Evolutionary conservation across 495 filamentous ascomycete genomes (phyloP).

Genomic region (Podospora pseudopauciseta): DNA sequence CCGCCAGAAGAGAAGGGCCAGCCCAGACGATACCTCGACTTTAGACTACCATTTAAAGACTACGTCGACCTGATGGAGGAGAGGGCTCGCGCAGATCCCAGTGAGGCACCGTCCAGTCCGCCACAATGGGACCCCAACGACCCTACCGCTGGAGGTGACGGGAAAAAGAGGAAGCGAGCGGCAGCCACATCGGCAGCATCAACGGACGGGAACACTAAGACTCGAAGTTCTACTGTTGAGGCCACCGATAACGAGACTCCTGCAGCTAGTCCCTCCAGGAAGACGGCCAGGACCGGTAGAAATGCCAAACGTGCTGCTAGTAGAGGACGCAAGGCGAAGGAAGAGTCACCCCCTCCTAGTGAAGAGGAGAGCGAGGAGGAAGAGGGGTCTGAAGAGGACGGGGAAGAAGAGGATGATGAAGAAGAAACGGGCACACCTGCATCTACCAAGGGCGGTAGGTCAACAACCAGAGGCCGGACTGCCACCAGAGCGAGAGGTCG

Average conservation of each 20-base stretch:
- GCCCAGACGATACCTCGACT: conserved; percentile 59
- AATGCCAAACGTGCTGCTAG: conserved; percentile 41
- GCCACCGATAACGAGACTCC: conserved; percentile 48
- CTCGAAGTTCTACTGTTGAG: conserved; percentile 52
- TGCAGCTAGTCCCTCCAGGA: conserved; percentile 35
- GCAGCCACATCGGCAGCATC: conserved; percentile 20
- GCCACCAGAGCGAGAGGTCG: conserved; percentile 15
- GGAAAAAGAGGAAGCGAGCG: conserved; percentile 48
- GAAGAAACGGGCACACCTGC: conserved; percentile 28
- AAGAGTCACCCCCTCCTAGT: conserved; percentile 54
- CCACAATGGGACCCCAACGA: conserved; percentile 46
- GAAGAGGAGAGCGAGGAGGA: conserved; percentile 62
- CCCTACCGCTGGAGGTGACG: conserved; percentile 19
- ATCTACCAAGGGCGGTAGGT: conserved; percentile 22
- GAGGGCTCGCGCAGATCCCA: conserved; percentile 57
- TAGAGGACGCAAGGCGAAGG: conserved; percentile 35
- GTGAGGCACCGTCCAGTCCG: conserved; percentile 54
- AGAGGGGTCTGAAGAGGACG: conserved; percentile 51
- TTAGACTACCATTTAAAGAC: conserved; percentile 72
- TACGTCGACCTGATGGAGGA: conserved; percentile 73
- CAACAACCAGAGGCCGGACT: conserved; percentile 25
- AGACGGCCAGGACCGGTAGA: conserved; percentile 35
- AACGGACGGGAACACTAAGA: conserved; percentile 35
- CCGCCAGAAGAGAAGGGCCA: conserved; percentile 56
- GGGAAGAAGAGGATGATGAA: conserved; percentile 31